Conservation (phyloP, 257 asterid genomes). For the Agastache rugosa region DNA sequence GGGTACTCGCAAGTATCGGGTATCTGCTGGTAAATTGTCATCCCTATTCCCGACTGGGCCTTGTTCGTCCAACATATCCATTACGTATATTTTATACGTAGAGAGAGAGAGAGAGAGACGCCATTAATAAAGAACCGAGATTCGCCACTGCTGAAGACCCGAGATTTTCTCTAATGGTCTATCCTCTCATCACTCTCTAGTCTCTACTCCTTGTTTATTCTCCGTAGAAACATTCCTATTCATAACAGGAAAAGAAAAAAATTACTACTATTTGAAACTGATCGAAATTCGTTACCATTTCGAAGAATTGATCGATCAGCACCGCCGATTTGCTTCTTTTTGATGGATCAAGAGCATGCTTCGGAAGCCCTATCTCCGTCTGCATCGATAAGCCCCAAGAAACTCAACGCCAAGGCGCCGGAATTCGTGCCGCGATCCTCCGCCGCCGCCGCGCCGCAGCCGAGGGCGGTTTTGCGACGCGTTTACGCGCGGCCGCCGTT, state of each 20-base stretch:
- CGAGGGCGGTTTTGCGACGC: neutral
- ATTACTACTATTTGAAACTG: too few species aligned
- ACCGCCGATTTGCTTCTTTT: neutral
- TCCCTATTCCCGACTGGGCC: too few species aligned
- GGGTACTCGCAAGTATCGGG: too few species aligned
- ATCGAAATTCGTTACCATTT: neutral
- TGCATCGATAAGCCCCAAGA: conserved; percentile 33
- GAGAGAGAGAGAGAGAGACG: too few species aligned
- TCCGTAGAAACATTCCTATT: neutral
- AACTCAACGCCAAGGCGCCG: conserved; percentile 81
- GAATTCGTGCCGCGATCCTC: conserved; percentile 71
- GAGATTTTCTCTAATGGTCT: neutral
- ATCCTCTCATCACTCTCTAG: conserved; percentile 1
- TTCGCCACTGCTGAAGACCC: too few species aligned
- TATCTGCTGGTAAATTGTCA: too few species aligned
- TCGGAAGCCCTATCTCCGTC: conserved; percentile 47
- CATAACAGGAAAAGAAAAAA: neutral
- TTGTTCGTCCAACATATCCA: too few species aligned
- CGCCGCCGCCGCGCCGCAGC: conserved; percentile 38
- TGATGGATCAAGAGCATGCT: conserved; percentile 49
- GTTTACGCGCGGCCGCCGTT: conserved; percentile 42
- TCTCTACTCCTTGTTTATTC: conserved; percentile 1
- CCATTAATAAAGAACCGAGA: too few species aligned
- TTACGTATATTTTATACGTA: too few species aligned
- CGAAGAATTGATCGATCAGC: conserved; percentile 11